Evolutionary conservation across 139 green algal genomes (phyloP), one percentile per base, ranked within the genome.

Genomic region (Coelastrella sp.): DNA sequence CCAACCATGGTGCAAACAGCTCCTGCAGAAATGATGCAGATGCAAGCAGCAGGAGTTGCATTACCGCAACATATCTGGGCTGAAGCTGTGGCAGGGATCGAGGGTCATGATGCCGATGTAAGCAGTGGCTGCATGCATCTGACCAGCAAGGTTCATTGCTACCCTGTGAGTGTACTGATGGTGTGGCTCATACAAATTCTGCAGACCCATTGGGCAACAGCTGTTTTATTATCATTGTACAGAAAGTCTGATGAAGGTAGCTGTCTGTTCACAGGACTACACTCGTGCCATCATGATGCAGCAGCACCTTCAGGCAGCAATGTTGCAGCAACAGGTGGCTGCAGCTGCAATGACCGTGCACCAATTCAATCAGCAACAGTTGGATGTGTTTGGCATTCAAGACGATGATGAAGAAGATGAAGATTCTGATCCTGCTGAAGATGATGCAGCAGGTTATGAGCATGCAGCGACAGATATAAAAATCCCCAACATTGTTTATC

Each of bases 241-340:
- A n/a, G n/a, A n/a, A n/a, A n/a, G 17, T 21, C 19, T 64, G 53
- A 7, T 50, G 68, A n/a, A n/a, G n/a, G n/a, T n/a, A n/a, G n/a
- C n/a, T n/a, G n/a, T n/a, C n/a, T n/a, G n/a, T n/a, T n/a, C n/a
- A n/a, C 81, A 81, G 71, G 78, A 89, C 5, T 78, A 87, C 25
- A 59, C 85, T 7, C 81, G 75, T 30, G 66, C 72, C 69, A 43
- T 76, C 60, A 74, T 78, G 67, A 41, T 88, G 59, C 69, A 84
- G 69, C 88, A 88, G 81, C 74, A 79, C 27, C 48, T 88, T 50
- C 85, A 89, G 8, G 64, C 75, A 41, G 88, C 75, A 0, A 30
- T 79, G 25, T 1, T 86, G 25, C 82, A 88, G 66, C 89, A 92
- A 73, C 83, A 89, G 79, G 43, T 90, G 66, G 76, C 89, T 40